Evolutionary conservation across 768 basidiomycete genomes (phyloP).

Genomic region (Melanogaster broomeanus): DNA sequence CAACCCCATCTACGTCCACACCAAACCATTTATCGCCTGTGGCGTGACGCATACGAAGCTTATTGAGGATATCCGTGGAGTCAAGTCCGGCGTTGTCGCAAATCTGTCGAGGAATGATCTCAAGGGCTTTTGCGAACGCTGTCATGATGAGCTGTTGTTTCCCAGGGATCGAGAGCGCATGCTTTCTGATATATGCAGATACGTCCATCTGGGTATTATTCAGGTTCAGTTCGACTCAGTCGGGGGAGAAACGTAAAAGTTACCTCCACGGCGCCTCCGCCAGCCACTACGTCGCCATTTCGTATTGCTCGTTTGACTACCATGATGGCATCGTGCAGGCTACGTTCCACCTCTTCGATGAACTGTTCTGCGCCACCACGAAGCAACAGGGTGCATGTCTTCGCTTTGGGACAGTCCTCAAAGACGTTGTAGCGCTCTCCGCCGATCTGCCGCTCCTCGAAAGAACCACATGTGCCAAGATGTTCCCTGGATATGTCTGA

Average conservation of each 20-base stretch:
- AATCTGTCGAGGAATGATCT: constrained; percentile 97
- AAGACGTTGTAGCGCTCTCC: constrained; percentile 97
- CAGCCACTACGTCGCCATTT: constrained; percentile 95
- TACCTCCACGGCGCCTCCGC: constrained; percentile 97
- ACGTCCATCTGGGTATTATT: constrained; percentile 81
- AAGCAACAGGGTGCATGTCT: constrained; percentile 92
- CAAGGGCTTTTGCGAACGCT: constrained; percentile 96
- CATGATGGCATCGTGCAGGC: constrained; percentile 98
- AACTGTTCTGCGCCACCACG: constrained; percentile 98
- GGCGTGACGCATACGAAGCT: constrained; percentile 95
- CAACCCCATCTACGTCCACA: constrained; percentile 88
- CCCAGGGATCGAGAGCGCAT: constrained; percentile 91
- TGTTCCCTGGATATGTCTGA: constrained; percentile 89
- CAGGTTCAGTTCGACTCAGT: neutral
- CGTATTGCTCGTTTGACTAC: constrained; percentile 98
- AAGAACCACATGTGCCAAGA: constrained; percentile 89
- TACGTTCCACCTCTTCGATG: constrained; percentile 96
- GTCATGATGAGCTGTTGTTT: constrained; percentile 92
- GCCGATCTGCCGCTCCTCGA: constrained; percentile 95
- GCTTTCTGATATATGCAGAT: constrained; percentile 89
- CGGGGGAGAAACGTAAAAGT: constrained; percentile 12
- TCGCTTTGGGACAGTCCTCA: constrained; percentile 88
- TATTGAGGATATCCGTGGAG: constrained; percentile 96
- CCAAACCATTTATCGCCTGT: constrained; percentile 88
- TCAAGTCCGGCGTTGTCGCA: constrained; percentile 98